Percentiles rank a stretch among this genome's conserved stretches.
phyloP scores from a whole-genome alignment of 1,139 yeast genomes.

The Suhomyces chickasaworum region DNA sequence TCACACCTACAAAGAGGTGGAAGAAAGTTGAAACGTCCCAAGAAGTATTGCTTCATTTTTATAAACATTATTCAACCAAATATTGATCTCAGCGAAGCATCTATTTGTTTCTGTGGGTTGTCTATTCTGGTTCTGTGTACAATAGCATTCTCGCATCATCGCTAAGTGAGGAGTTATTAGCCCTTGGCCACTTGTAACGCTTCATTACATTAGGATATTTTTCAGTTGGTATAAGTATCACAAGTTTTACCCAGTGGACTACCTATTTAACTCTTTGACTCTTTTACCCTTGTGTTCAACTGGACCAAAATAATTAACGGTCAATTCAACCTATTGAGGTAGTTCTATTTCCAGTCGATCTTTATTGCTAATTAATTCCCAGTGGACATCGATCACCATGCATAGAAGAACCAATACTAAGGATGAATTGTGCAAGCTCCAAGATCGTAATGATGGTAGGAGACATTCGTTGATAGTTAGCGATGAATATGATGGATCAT shows the following conservation, averaged over 20 bases:
- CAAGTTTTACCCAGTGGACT: neutral
- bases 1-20: neutral
- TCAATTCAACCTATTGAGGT: too few species aligned
- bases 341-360: too few species aligned
- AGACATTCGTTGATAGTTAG: slow-evolving; percentile 25
- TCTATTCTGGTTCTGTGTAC: neutral
- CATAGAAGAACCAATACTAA: slow-evolving; percentile 18
- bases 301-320: too few species aligned
- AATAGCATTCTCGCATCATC: neutral
- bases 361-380: too few species aligned
- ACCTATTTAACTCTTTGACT: too few species aligned
- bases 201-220: neutral
- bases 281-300: neutral
- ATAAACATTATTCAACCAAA: neutral
- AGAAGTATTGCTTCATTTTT: neutral
- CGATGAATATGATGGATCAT: slow-evolving; percentile 23
- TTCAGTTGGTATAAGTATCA: neutral
- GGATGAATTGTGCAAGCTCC: slow-evolving; percentile 25
- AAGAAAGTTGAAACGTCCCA: too few species aligned
- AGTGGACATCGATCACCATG: slow-evolving; percentile 1
- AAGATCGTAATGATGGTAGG: slow-evolving; percentile 25
- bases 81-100: neutral
- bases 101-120: neutral
- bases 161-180: neutral
- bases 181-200: neutral